Base-by-base conservation (phyloP, 2,329 filamentous ascomycete species). In the Fusarium sp. region DNA sequence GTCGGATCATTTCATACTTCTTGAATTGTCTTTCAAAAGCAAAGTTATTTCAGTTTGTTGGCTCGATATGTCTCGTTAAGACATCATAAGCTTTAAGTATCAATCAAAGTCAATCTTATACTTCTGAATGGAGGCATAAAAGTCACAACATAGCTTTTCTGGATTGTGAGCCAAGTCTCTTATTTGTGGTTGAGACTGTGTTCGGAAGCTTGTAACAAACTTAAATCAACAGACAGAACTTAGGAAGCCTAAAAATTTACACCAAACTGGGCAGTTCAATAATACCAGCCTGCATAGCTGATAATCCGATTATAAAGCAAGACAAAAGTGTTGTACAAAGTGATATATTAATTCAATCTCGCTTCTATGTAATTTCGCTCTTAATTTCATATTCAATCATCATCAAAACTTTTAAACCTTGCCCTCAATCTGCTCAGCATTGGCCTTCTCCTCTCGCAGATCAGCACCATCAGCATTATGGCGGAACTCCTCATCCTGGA, bases 401-500 rank as follows among this genome's bases (percentile, higher is more conserved):
- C 20, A 47, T 20, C 9, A 24, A 31, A 1, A 22, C 13, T 12
- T 31, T 69, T 33, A 69, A 47, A 36, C 50, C 56, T 76, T 72
- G 8, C 44, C 35, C 64, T 79, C 78, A 30, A 79, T 68, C 60
- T 78, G 76, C 51, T 80, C 77, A 22, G 72, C 55, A 8, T 47
- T 60, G 3, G 64, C 71, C 74, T 80, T 81, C 59, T 81, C 79
- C 33, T 80, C 78, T 7, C 73, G 66, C 39, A 76, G 41, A 22
- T 77, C 76, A 7, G 74, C 66, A 6, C 74, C 79, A 2, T 79
- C 77, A 6, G 72, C 72, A 48, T 77, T 77, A 24, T 78, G 75
- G n/a, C 81, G 72, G 61, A 80, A 82, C 66, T 81, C 79, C 36
- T 79, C 78, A 12, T 84, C 82, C 24, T 81, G 77, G 0, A 69